Evolutionary conservation across 2,329 filamentous ascomycete species (phyloP), one percentile per base, ranked within the genome.

Genomic region (Calonectria pteridis): DNA sequence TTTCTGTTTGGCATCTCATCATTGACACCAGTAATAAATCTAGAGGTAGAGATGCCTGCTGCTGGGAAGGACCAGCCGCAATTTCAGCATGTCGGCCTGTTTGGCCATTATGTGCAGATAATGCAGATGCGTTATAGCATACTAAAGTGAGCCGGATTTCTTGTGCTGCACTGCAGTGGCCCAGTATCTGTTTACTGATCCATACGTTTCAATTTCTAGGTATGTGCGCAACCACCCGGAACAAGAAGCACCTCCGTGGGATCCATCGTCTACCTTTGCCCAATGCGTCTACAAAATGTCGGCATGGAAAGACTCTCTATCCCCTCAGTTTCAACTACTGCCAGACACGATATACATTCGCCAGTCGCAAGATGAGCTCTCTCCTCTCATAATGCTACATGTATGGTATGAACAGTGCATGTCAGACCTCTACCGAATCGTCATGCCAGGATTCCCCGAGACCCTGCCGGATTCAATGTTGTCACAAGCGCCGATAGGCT

Each of bases 361-460:
- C 7, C 67, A 69, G 43, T 63, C 67, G 11, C 58, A 69, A 20
- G 46, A 69, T 23, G 55, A 69, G 13, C 58, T 69, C 31, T 64
- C 67, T 5, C 67, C 67, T 9, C 9, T 69, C 2, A 69, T 69
- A 13, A 69, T 69, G 67, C 29, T 69, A 18, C 67, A 69, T 28
- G 58, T 69, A 26, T 69, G 67, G 67, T 63, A 64, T 43, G 67
- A 69, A 14, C 67, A 69, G 23, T 69, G 67, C 55, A 69, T 69
- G 67, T 63, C 67, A 20, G 67, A 69, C 16, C 46, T 69, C 26
- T 69, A 69, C 26, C 55, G 67, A 6, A 53, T 69, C 3, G 46
- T 64, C 23, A 69, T 69, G 67, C 67, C 67, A 10, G 58, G 67
- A 2, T 69, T 69, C 35, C 67, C 67, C 11, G 67, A 69, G 55